Percentiles rank a stretch among this genome's conserved stretches.
Evolutionary conservation across 805 yeast genomes (phyloP).

Genomic region (Candida lessepsii): DNA sequence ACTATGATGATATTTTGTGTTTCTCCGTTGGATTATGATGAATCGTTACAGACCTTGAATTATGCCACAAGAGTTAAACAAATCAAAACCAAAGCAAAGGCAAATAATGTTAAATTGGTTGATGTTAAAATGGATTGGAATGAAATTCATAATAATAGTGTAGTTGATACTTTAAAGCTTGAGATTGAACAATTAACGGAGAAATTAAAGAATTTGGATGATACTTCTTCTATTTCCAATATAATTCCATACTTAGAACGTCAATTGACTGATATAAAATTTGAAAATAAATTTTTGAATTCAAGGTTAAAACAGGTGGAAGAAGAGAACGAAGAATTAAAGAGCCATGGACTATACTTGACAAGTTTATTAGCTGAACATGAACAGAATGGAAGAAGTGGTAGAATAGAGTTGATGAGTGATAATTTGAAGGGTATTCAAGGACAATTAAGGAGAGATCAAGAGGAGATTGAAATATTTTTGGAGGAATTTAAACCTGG

Average conservation of each 20-base stretch:
- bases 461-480: conserved; percentile 6
- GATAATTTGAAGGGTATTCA: background rate
- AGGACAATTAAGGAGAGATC: background rate
- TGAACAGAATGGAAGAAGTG: background rate
- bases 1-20: conserved; percentile 87
- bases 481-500: conserved; percentile 11
- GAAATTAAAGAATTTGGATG: conserved; percentile 16
- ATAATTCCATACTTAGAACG: conserved; percentile 32
- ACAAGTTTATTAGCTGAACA: background rate
- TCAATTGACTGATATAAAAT: conserved; percentile 27
- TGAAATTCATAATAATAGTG: conserved; percentile 27
- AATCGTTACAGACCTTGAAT: conserved; percentile 69
- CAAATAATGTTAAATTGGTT: conserved; percentile 31
- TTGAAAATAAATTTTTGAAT: conserved; percentile 34
- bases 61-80: conserved; percentile 76
- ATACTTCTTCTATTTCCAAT: conserved; percentile 20
- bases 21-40: conserved; percentile 77
- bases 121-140: conserved; percentile 32
- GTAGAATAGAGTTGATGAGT: background rate
- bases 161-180: conserved; percentile 25
- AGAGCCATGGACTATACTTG: conserved; percentile 14
- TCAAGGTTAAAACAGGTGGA: conserved; percentile 10
- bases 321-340: conserved; percentile 10
- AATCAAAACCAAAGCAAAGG: conserved; percentile 60
- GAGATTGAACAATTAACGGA: conserved; percentile 33